Evolutionary conservation across 1,284 basidiomycete species (phyloP).

Genomic region (Melampsora larici-populina): DNA sequence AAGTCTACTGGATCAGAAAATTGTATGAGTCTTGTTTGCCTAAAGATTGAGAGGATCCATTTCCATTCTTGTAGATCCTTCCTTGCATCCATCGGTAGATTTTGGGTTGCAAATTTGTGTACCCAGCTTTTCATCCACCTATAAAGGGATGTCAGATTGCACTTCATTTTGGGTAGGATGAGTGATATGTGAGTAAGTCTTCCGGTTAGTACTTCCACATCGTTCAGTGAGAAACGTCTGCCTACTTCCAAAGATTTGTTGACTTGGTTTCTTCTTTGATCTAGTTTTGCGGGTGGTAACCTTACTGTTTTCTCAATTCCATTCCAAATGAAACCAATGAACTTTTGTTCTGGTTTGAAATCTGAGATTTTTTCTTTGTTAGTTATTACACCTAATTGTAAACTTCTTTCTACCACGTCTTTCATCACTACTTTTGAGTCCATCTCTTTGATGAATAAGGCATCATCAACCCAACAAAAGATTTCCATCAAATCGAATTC

Average conservation of each 20-base stretch:
- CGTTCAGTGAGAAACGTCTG: neutral
- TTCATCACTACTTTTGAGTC: neutral
- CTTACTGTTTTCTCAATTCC: neutral
- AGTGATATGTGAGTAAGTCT: neutral
- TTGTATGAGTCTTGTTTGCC: neutral
- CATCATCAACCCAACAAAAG: too few species aligned
- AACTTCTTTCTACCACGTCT: neutral
- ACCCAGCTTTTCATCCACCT: slow-evolving; percentile 4
- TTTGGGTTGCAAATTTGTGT: neutral
- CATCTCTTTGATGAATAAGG: too few species aligned
- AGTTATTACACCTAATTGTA: neutral
- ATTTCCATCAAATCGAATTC: too few species aligned
- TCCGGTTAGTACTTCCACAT: neutral
- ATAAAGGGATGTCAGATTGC: neutral
- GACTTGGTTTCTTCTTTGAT: neutral
- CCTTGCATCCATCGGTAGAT: neutral
- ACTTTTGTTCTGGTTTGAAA: neutral
- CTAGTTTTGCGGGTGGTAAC: neutral
- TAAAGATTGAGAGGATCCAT: neutral
- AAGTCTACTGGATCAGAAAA: neutral
- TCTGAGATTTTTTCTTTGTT: neutral
- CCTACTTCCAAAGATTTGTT: neutral
- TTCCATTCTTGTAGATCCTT: neutral
- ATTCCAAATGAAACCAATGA: neutral
- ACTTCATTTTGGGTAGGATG: slow-evolving; percentile 1